Base-by-base conservation (phyloP, 768 basidiomycete species). In the Tubosaeta sp. region DNA sequence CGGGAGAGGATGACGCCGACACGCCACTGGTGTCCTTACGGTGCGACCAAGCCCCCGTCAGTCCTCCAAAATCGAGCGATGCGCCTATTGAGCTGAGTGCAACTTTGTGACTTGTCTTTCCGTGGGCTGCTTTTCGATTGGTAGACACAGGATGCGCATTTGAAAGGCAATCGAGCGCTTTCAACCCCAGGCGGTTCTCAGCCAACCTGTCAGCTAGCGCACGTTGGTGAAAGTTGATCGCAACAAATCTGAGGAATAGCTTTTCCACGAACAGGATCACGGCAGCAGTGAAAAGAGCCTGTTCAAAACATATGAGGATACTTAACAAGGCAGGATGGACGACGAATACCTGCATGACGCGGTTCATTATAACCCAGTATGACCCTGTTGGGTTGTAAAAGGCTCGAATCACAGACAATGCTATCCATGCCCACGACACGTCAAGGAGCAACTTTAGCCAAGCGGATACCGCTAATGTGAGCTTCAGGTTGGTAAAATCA, bases 161-260 rank as follows among this genome's bases (percentile, higher is more conserved):
- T 4, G 87, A 88, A 31, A 90, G 75, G 25, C 75, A 75, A 63
- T 89, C 87, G 19, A 90, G 73, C 2, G 84, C 86, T 58, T 77
- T 81, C 27, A 90, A 71, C 9, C 83, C 88, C 32, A 85, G 69
- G 29, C 76, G 76, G 57, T 90, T 90, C 65, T 87, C 86, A 8
- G 73, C 71, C 14, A 90, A 69, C 32, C 87, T 82, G 48, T 90
- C 87, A 10, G 85, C 81, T 19, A 90, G 77, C 2, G 87, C 86
- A 49, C 79, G 85, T 55, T 81, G 76, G 63, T 90, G 87, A 63
- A 90, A 91, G 57, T 81, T 86, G 69, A 89, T 89, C 25, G 89
- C 87, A 40, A 90, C 81, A 53, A 83, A 82, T 59, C 83, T 86
- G 29, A 91, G 66, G 64, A 86, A 82, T 32, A 86, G 64, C 63